Percentiles rank a stretch among this genome's conserved stretches.
Conservation (phyloP, 2,329 filamentous ascomycete species). For the Epichloe bromicola region DNA sequence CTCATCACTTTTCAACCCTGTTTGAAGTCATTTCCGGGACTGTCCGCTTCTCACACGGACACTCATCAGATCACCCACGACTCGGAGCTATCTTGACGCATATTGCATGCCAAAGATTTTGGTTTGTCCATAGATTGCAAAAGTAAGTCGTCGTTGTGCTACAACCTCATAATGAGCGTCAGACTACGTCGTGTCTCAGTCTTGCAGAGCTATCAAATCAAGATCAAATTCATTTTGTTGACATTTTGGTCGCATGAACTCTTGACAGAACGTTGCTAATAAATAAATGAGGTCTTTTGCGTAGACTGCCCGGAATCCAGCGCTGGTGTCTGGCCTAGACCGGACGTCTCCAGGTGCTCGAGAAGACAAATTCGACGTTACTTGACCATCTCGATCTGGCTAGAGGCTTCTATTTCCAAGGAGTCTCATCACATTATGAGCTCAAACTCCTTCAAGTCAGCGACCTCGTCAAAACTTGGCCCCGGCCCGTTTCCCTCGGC, state of each 20-base stretch:
- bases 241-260: neutral
- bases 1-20: neutral
- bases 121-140: neutral
- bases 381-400: neutral
- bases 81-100: constrained; percentile 12
- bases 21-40: neutral
- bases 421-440: constrained; percentile 30
- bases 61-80: constrained; percentile 8
- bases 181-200: neutral
- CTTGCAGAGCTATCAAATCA: too few relatives aligned
- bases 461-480: constrained; percentile 37
- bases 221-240: too few relatives aligned
- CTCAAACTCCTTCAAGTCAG: constrained; percentile 35
- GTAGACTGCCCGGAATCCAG: neutral
- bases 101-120: constrained; percentile 17
- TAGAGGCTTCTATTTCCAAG: neutral
- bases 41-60: neutral
- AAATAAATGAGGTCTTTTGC: neutral
- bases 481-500: constrained; percentile 31
- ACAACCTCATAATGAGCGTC: neutral
- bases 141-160: neutral
- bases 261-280: neutral
- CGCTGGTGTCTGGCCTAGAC: neutral
- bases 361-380: neutral
- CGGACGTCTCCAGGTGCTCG: neutral